Evolutionary conservation across 495 filamentous ascomycete genomes (phyloP).

Genomic region (Hapsidospora chrysogenum): DNA sequence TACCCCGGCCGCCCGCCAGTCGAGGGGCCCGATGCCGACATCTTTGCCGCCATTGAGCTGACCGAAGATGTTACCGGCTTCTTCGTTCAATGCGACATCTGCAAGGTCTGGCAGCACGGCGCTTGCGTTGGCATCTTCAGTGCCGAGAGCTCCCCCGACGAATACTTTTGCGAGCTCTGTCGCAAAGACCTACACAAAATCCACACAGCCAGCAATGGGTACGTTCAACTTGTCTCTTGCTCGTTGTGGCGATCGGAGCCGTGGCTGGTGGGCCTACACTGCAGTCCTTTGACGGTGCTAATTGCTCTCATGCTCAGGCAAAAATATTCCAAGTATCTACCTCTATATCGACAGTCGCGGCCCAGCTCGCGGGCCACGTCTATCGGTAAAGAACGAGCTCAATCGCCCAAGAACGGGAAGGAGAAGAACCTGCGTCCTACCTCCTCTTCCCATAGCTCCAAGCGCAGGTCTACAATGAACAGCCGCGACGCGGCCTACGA

Average conservation of each 20-base stretch:
- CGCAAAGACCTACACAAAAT: conserved; percentile 80
- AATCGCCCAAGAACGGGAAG: conserved; percentile 30
- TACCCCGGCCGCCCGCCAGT: conserved; percentile 76
- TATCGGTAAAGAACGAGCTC: conserved; percentile 36
- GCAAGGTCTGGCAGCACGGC: conserved; percentile 98
- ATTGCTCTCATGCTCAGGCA: conserved; percentile 20
- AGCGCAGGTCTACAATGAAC: conserved; percentile 93
- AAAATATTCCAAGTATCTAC: conserved; percentile 38
- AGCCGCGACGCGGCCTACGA: conserved; percentile 92
- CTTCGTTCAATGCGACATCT: conserved; percentile 95
- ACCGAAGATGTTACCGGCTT: conserved; percentile 81
- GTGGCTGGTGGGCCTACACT: too few relatives aligned
- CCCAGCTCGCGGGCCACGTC: conserved; percentile 37
- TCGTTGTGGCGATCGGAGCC: too few relatives aligned
- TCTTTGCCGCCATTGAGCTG: conserved; percentile 47
- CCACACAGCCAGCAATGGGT: conserved; percentile 70
- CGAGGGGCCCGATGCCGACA: conserved; percentile 31
- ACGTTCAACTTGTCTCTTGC: too few relatives aligned
- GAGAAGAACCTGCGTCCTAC: conserved; percentile 27
- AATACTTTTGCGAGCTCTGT: conserved; percentile 96
- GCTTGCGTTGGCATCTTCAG: conserved; percentile 96
- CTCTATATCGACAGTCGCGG: conserved; percentile 28
- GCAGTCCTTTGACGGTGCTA: too few relatives aligned
- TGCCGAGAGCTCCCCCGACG: conserved; percentile 76
- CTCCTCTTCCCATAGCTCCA: conserved; percentile 36